Evolutionary conservation across 2,329 filamentous ascomycete species (phyloP), one percentile per base, ranked within the genome.

Genomic region (Ophiostoma australiae): DNA sequence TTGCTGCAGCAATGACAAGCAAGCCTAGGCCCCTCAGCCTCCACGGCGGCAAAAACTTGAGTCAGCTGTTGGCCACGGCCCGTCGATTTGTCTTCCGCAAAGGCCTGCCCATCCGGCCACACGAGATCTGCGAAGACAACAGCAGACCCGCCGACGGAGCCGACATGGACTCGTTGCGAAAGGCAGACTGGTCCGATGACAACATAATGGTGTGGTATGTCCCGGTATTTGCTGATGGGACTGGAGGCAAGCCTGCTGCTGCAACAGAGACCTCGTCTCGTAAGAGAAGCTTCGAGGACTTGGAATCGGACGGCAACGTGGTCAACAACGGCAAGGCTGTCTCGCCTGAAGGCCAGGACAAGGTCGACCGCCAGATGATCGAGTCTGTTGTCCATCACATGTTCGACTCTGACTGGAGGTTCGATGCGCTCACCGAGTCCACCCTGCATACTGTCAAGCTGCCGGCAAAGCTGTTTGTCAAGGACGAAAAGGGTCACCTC

Each of bases 121-220:
- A 87, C 73, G 95, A 99, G 79, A 86, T 91, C 68, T 80, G 82
- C 58, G 75, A 80, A 11, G 82, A 85, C 69, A 76, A 77, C 6
- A 33, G 27, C 44, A 5, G 37, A 27, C 33, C 2, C n/a, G n/a
- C 20, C 11, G 66, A 20, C 3, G 39, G 17, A 31, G 23, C 48
- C 4, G 58, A 44, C 20, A 17, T 65, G n/a, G 23, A 23, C 0
- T 33, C 63, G 8, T 1, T 72, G 31, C 90, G 84, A 81, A 80
- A 82, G 66, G 91, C 93, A 0, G 89, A 92, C 68, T 97, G 88
- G 86, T 79, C 87, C 72, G 94, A 98, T 78, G 83, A 87, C 13
- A 89, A 90, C 73, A 87, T 97, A 71, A 88, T 89, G 72, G 91
- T 97, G 0, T 98, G 94, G 94, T 90, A 92, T 66, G 84, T 98